Evolutionary conservation across 2,329 filamentous ascomycete genomes (phyloP), one percentile per base, ranked within the genome.

Genomic region (Fonsecaea pedrosoi): DNA sequence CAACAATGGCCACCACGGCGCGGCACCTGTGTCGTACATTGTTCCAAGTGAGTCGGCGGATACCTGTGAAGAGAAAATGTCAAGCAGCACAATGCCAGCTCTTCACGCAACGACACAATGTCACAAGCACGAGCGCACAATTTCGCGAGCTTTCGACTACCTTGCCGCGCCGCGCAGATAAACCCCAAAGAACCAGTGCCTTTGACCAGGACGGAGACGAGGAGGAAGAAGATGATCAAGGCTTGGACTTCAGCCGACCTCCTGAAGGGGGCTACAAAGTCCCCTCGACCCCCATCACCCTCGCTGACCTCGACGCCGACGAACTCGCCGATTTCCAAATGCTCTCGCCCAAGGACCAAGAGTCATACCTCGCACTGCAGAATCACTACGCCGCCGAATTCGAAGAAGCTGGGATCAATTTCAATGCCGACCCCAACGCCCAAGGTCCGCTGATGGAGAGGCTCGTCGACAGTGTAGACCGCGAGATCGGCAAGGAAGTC

Each of bases 381-480:
- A 72, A 72, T 56, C 70, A 72, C 60, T 66, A 71, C 42, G 68
- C 66, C 45, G 69, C 69, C 34, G 38, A 69, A 30, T 67, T 71
- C 37, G 70, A 72, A 53, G 61, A 54, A 9, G 65, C 62, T 5
- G 64, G 65, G 12, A 66, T 64, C 13, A 60, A 68, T 18, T 45
- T 32, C 25, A 50, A 62, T 6, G 34, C 45, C 38, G 59, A 61
- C 34, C 58, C 42, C 9, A 42, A 61, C 42, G 45, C 42, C 34
- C 30, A 40, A 13, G 59, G 54, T 21, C 59, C 59, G 1, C 8
- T 54, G 18, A 55, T 69, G 64, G 67, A 69, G 54, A 73, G 78
- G 62, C 66, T 81, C 34, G 76, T 79, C 10, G 71, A 72, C 60
- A 63, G 67, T n/a, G 72, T 77, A 7, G 69, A 73, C 7, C 70